Conservation (phyloP, 2,329 filamentous ascomycete species). For the Diaporthe destruens region DNA sequence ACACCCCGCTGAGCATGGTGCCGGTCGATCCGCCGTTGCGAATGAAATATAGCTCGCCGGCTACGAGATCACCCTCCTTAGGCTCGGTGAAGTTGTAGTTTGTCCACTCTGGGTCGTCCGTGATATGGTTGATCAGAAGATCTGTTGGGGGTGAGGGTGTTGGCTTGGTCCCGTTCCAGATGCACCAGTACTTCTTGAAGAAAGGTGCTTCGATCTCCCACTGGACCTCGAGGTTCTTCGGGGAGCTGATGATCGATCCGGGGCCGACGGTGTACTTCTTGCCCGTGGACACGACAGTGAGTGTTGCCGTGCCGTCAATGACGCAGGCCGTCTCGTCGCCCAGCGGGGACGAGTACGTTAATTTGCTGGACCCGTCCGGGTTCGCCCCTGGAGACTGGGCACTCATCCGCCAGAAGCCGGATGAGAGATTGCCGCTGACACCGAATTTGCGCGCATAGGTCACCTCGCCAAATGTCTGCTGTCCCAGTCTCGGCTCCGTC, state of each 20-base stretch:
- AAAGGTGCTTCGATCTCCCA: slow-evolving; percentile 34
- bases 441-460: background rate
- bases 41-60: slow-evolving; percentile 6
- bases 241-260: slow-evolving; percentile 15
- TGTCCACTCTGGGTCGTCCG: background rate
- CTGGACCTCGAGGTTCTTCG: slow-evolving; percentile 34
- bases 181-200: slow-evolving; percentile 38
- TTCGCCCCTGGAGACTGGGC: background rate
- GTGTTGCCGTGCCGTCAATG: slow-evolving; percentile 31
- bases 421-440: background rate
- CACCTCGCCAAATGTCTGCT: background rate
- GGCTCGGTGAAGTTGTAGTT: slow-evolving; percentile 3
- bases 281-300: slow-evolving; percentile 29
- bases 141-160: background rate
- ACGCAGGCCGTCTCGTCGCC: slow-evolving; percentile 32
- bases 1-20: slow-evolving; percentile 23
- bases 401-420: slow-evolving; percentile 6
- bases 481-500: background rate
- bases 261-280: slow-evolving; percentile 3
- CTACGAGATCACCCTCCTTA: background rate
- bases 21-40: slow-evolving; percentile 24
- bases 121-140: background rate
- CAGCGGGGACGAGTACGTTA: slow-evolving; percentile 17
- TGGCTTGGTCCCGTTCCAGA: slow-evolving; percentile 14
- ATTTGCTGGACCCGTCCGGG: background rate